Evolutionary conservation across 2,329 filamentous ascomycete species (phyloP), one percentile per base, ranked within the genome.

Genomic region (Stylonectria norvegica): DNA sequence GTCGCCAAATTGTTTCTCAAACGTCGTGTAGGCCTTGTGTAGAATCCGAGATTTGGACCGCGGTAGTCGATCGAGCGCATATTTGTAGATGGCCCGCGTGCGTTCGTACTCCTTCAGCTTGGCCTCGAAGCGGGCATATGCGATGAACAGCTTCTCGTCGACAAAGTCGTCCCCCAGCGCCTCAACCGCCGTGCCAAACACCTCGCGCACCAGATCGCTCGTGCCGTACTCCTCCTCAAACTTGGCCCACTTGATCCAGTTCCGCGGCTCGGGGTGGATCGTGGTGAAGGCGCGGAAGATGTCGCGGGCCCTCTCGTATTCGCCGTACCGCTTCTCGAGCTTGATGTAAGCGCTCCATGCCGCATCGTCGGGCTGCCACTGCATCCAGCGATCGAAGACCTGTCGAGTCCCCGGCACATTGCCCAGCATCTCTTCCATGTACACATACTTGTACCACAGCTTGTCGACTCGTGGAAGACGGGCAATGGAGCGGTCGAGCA

Each of bases 391-490:
- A 69, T 98, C 93, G 62, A 97, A 98, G 0, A 97, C 88, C 56
- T 95, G 88, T 43, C 93, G 76, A 3, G 89, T 94, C 23, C 91
- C 93, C 3, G 90, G 82, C 34, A 98, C 83, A 58, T 98, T 96
- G 5, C 89, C 89, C 39, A 98, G 76, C 68, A 91, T 97, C 75
- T 98, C 93, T 70, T 97, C 91, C 85, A 95, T 94, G 64, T 95
- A 95, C 18, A 95, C 89, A 72, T 96, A 98, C 65, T 97, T 97
- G 73, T 95, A 98, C 93, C 93, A 98, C 22, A 98, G 71, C 73
- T 97, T 97, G 63, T 97, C 89, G 28, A 97, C 80, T 42, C 93
- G 76, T 5, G 93, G 93, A 27, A 96, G 72, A 40, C 94, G 87
- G 1, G 89, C 89, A 38, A 97, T 88, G n/a, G 93, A 90, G 40